Evolutionary conservation across 805 yeast species (phyloP), one percentile per base, ranked within the genome.

Genomic region (Isabelozyma rhagii): DNA sequence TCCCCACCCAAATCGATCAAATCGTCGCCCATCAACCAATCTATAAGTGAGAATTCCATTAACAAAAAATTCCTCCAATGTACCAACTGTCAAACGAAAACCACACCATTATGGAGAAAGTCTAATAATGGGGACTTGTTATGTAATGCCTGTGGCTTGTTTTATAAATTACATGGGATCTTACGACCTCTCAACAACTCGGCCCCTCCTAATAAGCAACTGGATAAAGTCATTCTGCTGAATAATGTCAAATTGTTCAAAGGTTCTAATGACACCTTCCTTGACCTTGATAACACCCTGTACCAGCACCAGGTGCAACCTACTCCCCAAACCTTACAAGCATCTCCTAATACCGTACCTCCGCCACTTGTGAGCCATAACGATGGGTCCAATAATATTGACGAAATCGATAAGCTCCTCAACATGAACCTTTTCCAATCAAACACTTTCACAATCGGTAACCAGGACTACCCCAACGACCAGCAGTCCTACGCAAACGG

Each of bases 141-240:
- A 28, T 74, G 79, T 52, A 74, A 74, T 54, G 79, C 78, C 1
- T 74, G 79, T 51, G 79, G 79, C 7, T 64, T 74, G 39, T 74
- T 74, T 52, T 72, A 71, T 54, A 74, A 74, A 54, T 59, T 74
- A 36, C 79, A 74, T 50, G 79, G 79, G 6, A 74, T 72, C 4
- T 66, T 73, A 56, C 61, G 79, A 17, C 79, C 79, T 3, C 58
- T 73, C 39, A 67, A 62, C 53, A 56, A 59, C 36, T 45, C 36
- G 8, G 14, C 17, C 2, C n/a, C 27, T 25, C 11, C 39, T 15
- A 41, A 40, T 28, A 43, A 28, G 9, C 14, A 21, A 27, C 28
- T n/a, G 28, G 70, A 66, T 47, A 54, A 53, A 38, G 46, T 56
- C 1, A 58, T 63, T 18, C 60, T 59, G 62, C 60, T 59, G 38